Percentiles rank a stretch among this genome's conserved stretches.
These are phyloP conservation scores for Calonectria pauciramosa DNA, from an alignment of 2,329 filamentous ascomycete genomes.

Conservation along the genomic window DNA sequence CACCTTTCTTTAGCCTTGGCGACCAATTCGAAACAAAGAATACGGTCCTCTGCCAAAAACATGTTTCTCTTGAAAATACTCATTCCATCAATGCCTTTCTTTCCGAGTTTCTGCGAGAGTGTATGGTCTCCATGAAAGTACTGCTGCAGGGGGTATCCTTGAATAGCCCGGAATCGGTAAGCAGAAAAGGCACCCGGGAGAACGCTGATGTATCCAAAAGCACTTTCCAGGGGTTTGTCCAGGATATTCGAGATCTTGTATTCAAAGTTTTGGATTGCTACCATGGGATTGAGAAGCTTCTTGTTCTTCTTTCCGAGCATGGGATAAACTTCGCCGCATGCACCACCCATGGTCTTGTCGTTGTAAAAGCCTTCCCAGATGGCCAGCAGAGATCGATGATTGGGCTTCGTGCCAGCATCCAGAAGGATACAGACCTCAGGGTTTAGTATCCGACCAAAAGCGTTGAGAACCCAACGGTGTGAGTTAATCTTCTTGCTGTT, in stretches of 20 bases:
- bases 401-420: conserved; percentile 14
- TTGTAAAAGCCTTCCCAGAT: conserved; percentile 22
- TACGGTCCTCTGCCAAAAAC: conserved; percentile 16
- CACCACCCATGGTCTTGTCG: conserved; percentile 17
- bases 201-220: conserved; percentile 10
- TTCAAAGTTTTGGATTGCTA: conserved; percentile 19
- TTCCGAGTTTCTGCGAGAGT: conserved; percentile 8
- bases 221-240: conserved; percentile 10
- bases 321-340: conserved; percentile 14
- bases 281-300: conserved; percentile 8
- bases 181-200: conserved; percentile 16
- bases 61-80: conserved; percentile 20
- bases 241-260: conserved; percentile 18
- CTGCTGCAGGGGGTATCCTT: conserved; percentile 6
- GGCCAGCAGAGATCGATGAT: background rate
- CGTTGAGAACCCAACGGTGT: conserved; percentile 16
- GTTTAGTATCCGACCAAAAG: conserved; percentile 9
- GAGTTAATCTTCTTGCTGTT: conserved; percentile 24
- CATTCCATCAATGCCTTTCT: conserved; percentile 22
- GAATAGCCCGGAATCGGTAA: conserved; percentile 12
- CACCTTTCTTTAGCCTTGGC: conserved; percentile 7
- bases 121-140: conserved; percentile 18
- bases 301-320: conserved; percentile 3
- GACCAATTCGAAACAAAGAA: conserved; percentile 12
- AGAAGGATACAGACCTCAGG: conserved; percentile 12